Evolutionary conservation across 441 rosid genomes (phyloP), one percentile per base, ranked within the genome.

Genomic region (Populus trichocarpa): DNA sequence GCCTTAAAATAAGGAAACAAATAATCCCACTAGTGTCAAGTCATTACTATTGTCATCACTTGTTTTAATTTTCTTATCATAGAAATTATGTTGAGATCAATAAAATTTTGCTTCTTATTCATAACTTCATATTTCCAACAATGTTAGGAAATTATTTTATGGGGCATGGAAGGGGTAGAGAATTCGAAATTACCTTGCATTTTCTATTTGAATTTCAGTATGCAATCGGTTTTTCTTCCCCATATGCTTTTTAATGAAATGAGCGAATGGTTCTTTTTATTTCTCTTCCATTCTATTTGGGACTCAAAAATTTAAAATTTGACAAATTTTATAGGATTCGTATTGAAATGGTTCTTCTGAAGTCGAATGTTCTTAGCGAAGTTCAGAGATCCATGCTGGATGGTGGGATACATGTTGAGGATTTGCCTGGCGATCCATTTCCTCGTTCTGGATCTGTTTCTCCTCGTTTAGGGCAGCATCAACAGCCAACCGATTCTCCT

Each of bases 381-480:
- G 88, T 89, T 81, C 98, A 94, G 85, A 90, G 98, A 83, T 93
- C 99, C 78, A 80, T 91, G 75, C 78, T 88, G 57, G 99, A 96
- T 82, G 98, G 99, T 80, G 99, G 98, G 67, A 86, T 94, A 93
- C 93, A 86, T 72, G 91, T 96, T 74, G 98, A 96, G 85, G 97
- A 96, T 89, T 77, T 96, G 81, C 92, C 91, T 61, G 75, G 85
- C 33, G 96, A 88, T 83, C 87, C 87, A 35, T 76, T 89, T 59
- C 87, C 92, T 67, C 89, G 80, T 61, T 70, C 86, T 46, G 85
- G 85, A 75, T 82, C 83, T 68, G 69, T 88, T 73, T 77, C 86
- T 64, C 57, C 57, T 50, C 86, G 77, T 79, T 79, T 87, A 70
- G 87, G 92, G 74, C 92, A 88, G 66, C 89, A 81, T 66, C 89